Percentiles rank a stretch among this genome's conserved stretches.
These are phyloP conservation scores for Penicillium sp. DNA, from an alignment of 2,329 filamentous ascomycete genomes.

Conservation along the genomic window DNA sequence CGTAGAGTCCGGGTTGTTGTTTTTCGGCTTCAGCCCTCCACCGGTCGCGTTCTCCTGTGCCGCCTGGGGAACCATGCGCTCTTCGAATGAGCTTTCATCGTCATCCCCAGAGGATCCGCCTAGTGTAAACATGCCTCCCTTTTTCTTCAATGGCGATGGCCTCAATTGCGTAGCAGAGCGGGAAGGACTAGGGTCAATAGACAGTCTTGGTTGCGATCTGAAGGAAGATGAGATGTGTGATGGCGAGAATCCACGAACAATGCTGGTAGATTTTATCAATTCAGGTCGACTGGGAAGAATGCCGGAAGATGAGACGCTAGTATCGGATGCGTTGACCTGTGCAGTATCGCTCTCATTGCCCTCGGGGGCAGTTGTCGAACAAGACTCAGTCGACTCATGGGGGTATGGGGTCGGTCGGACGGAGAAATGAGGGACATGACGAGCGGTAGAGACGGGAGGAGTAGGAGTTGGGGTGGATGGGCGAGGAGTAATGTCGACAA, in stretches of 20 bases:
- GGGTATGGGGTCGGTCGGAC: conserved; percentile 25
- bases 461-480: conserved; percentile 43
- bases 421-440: conserved; percentile 33
- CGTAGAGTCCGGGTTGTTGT: conserved; percentile 32
- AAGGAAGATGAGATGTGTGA: conserved; percentile 69
- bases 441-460: conserved; percentile 31
- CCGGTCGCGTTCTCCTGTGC: conserved; percentile 55
- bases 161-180: conserved; percentile 62
- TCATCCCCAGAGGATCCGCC: conserved; percentile 87
- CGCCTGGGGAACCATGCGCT: conserved; percentile 54
- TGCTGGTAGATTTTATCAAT: conserved; percentile 60
- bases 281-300: conserved; percentile 45
- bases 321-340: conserved; percentile 53
- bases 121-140: conserved; percentile 65
- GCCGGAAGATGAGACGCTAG: conserved; percentile 58
- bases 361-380: conserved; percentile 54
- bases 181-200: conserved; percentile 49
- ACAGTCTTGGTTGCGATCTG: conserved; percentile 59
- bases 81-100: conserved; percentile 71
- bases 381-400: conserved; percentile 56
- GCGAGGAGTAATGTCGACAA: conserved; percentile 45
- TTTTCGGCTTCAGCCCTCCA: conserved; percentile 47
- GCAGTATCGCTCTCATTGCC: conserved; percentile 47
- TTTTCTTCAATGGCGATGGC: conserved; percentile 58
- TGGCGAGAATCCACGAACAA: conserved; percentile 84